Conservation (phyloP, 2,329 filamentous ascomycete species). For the Diplodia sapinea region DNA sequence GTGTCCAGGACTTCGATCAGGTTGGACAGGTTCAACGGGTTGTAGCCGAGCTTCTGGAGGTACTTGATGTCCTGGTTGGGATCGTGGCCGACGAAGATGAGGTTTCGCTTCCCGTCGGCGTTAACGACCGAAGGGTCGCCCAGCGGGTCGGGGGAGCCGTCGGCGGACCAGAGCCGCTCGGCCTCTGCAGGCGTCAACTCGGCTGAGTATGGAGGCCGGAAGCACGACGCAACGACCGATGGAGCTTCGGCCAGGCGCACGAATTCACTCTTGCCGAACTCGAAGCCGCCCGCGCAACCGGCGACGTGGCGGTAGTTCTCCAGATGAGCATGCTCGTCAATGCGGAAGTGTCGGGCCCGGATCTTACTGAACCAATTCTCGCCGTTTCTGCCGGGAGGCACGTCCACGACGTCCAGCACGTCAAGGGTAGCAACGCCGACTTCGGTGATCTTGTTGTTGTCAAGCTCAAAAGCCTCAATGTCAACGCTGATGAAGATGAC, state of each 20-base stretch:
- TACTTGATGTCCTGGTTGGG: constrained; percentile 70
- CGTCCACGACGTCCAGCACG: constrained; percentile 61
- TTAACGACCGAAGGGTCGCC: constrained; percentile 33
- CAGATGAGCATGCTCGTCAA: constrained; percentile 70
- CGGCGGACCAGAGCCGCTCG: not conserved
- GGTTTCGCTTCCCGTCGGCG: constrained; percentile 55
- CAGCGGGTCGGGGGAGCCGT: not conserved
- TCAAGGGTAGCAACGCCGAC: constrained; percentile 84
- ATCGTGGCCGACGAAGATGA: constrained; percentile 83
- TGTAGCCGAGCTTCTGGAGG: constrained; percentile 68
- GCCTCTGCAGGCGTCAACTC: constrained; percentile 7
- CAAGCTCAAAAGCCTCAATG: constrained; percentile 77
- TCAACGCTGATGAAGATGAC: constrained; percentile 80
- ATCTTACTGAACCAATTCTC: constrained; percentile 72
- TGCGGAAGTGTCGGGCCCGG: constrained; percentile 74
- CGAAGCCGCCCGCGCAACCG: constrained; percentile 75
- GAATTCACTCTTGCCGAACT: constrained; percentile 71
- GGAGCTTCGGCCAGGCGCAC: constrained; percentile 55
- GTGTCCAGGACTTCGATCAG: constrained; percentile 76
- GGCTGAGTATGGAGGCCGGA: constrained; percentile 61
- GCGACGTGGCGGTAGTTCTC: constrained; percentile 71
- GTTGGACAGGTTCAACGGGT: constrained; percentile 59
- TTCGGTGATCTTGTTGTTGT: constrained; percentile 75
- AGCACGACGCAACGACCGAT: constrained; percentile 58
- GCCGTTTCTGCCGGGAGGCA: constrained; percentile 67